Base-by-base conservation (phyloP, 2,329 filamentous ascomycete genomes). In the Juglanconis oblonga region DNA sequence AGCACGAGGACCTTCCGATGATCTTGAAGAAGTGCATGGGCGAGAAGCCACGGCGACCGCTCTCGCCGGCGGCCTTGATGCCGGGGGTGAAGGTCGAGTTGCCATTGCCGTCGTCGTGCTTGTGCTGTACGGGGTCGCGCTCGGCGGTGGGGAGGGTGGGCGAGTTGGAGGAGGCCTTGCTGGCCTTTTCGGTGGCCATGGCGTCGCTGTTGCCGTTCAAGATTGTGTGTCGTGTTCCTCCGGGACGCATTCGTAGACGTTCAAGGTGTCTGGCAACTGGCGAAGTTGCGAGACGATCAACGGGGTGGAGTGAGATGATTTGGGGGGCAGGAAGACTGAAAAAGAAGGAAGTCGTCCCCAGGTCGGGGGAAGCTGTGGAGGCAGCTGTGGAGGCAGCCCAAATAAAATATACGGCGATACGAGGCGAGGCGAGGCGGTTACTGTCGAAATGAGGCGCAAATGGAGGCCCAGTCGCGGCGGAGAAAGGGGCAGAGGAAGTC, bases 11-110 rank as follows among this genome's bases (percentile, higher is more conserved):
- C 54, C 74, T 77, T 74, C 85, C 87, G 70, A 81, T 81, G 57
- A 92, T 87, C 64, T 74, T 77, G 36, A 90, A 66, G 69, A 91
- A 90, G 57, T 85, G 79, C 48, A 81, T 56, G 0, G 87, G 87
- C 66, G 91, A 80, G 62, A 92, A 71, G 50, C 89, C 88, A 5
- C 70, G 75, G 42, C 89, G 82, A 42, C 88, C 88, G 70, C 87
- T 90, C 73, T 92, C 88, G 62, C 88, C 89, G 7, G 69, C 68
- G 10, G 68, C 58, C 60, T 70, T 74, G 53, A 78, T 67, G 24
- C 64, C 64, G n/a, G 73, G 40, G 64, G 64, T 62, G 35, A 64
- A 10, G 49, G 59, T 59, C 38, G 55, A 65, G 33, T 58, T 58
- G 61, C 61, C 62, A 6, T 62, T 58, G 11, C 51, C 58, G 38